Evolutionary conservation across 306 rosid genomes (phyloP).

Genomic region (Parietaria judaica): DNA sequence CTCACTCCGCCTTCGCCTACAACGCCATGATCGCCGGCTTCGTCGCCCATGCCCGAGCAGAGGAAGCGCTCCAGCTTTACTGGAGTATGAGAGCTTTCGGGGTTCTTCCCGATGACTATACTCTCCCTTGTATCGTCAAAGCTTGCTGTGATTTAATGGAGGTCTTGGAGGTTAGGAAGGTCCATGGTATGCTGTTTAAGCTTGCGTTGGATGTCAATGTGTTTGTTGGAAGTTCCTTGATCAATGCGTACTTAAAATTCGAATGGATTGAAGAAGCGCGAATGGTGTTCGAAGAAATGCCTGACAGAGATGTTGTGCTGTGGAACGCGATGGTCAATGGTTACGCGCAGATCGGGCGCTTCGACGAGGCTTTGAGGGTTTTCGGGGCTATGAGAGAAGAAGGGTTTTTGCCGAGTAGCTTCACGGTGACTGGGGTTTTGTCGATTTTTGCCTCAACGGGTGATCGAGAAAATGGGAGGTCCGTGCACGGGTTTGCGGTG

Average conservation of each 20-base stretch:
- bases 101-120: conserved; percentile 57
- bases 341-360: conserved; percentile 48
- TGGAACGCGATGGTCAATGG: conserved; percentile 89
- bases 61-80: conserved; percentile 36
- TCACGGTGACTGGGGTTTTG: conserved; percentile 56
- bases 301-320: conserved; percentile 65
- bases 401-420: conserved; percentile 49
- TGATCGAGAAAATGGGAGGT: conserved; percentile 48
- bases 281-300: conserved; percentile 54
- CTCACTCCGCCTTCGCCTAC: conserved; percentile 58
- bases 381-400: conserved; percentile 50
- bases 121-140: conserved; percentile 62
- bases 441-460: conserved; percentile 49
- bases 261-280: conserved; percentile 49
- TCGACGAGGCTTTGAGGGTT: conserved; percentile 56
- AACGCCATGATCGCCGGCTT: conserved; percentile 71
- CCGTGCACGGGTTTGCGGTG: conserved; percentile 48
- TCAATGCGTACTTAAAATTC: conserved; percentile 47
- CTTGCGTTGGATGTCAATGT: conserved; percentile 67
- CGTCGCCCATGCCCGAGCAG: conserved; percentile 38
- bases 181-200: conserved; percentile 62
- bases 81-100: conserved; percentile 46
- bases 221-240: conserved; percentile 80
- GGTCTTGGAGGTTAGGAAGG: conserved; percentile 52
- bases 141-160: conserved; percentile 43